These are phyloP conservation scores for Sarcomyxa edulis DNA, from an alignment of 768 basidiomycete species.

Conservation along the genomic window DNA sequence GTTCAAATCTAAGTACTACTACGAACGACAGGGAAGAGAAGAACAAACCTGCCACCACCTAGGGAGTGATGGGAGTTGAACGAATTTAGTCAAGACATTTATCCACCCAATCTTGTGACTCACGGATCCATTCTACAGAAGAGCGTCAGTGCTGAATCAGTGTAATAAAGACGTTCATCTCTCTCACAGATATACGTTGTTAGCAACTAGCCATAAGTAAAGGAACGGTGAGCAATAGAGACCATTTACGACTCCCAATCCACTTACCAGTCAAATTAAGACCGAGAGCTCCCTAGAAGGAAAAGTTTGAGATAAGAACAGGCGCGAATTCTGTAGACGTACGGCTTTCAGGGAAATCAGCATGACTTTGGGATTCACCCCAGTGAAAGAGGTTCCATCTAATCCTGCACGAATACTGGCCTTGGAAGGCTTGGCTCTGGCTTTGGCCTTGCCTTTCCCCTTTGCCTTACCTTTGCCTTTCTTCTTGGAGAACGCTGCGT, in stretches of 20 bases:
- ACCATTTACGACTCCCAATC: not conserved
- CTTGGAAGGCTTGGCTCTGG: conserved; percentile 8
- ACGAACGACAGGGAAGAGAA: not conserved
- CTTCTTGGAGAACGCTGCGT: conserved; percentile 11
- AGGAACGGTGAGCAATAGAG: conserved; percentile 3
- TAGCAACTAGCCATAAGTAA: conserved; percentile 46
- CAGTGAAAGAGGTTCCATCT: conserved; percentile 16
- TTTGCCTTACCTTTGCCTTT: conserved; percentile 34
- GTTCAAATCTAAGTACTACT: conserved; percentile 7
- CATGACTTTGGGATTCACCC: conserved; percentile 70
- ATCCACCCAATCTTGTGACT: no score
- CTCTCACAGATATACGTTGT: conserved; percentile 76
- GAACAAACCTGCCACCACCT: conserved; percentile 73
- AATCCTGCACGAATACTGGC: not conserved
- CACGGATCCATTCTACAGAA: conserved; percentile 73
- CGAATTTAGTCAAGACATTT: no score
- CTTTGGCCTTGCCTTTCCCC: conserved; percentile 30
- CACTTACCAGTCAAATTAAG: conserved; percentile 68
- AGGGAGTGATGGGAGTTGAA: no score
- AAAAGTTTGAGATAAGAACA: conserved; percentile 1
- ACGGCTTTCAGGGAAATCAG: conserved; percentile 80
- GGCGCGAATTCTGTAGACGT: conserved; percentile 10
- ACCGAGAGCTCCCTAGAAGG: conserved; percentile 66
- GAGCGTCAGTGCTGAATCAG: conserved; percentile 4
- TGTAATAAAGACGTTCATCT: conserved; percentile 1